A percentile compares a stretch with the other conserved stretches of the same genome.
Evolutionary conservation across 169 alveolate species (phyloP).

Genomic region (Cryptosporidium felis): DNA sequence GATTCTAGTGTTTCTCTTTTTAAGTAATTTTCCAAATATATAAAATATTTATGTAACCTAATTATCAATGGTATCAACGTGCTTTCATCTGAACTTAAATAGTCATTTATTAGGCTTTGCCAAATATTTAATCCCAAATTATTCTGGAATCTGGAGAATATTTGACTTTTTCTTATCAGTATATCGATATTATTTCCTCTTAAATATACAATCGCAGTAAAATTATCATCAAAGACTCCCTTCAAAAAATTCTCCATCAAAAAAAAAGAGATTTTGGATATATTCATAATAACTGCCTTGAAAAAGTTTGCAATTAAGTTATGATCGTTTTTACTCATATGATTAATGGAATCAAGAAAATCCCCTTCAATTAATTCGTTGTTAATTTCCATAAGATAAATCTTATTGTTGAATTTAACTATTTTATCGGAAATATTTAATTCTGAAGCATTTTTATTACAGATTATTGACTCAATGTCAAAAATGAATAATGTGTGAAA

Average conservation of each 20-base stretch:
- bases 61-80: not conserved
- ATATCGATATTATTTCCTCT: not conserved
- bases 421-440: not conserved
- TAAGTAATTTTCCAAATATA: not conserved
- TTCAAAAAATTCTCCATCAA: not conserved
- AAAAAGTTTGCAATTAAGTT: not conserved
- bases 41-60: not conserved
- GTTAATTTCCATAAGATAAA: not conserved
- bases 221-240: not conserved
- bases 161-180: not conserved
- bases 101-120: not conserved
- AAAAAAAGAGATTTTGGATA: not conserved
- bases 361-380: not conserved
- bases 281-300: not conserved
- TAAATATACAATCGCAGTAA: not conserved
- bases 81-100: not conserved
- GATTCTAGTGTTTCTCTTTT: not conserved
- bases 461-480: slow-evolving; percentile 23
- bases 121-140: not conserved
- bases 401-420: not conserved
- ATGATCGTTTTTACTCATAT: not conserved
- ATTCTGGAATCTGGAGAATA: not conserved
- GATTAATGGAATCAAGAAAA: not conserved
- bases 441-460: not conserved
- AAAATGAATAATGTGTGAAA: slow-evolving; percentile 26